phyloP scores from a whole-genome alignment of 2,329 filamentous ascomycete species.

The Alternaria longipes region DNA sequence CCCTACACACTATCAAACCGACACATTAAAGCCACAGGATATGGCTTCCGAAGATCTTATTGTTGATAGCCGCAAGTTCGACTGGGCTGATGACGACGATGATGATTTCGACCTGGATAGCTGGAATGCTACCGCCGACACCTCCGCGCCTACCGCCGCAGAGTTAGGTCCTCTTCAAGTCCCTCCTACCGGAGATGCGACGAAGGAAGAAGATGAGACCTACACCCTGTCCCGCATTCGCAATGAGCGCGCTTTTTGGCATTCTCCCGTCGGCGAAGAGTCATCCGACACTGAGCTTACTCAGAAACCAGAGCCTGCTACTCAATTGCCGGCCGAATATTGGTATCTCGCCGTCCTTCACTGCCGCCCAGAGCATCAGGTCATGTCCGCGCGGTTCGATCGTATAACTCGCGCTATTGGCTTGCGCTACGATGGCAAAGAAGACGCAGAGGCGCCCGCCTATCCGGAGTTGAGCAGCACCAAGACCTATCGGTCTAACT shows the following conservation, averaged over 20 bases:
- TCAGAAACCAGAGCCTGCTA: neutral
- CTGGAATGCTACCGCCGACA: constrained; percentile 27
- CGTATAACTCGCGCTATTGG: constrained; percentile 1
- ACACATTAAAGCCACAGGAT: neutral
- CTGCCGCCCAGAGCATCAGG: neutral
- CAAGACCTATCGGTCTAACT: constrained; percentile 3
- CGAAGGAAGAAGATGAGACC: neutral
- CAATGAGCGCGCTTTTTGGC: neutral
- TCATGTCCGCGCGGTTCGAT: constrained; percentile 5
- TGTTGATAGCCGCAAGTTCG: constrained; percentile 14
- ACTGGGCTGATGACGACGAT: constrained; percentile 39
- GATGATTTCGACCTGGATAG: constrained; percentile 29
- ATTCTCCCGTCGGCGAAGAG: neutral
- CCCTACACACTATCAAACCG: neutral
- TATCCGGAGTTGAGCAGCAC: constrained; percentile 22
- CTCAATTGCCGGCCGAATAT: neutral
- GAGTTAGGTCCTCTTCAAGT: constrained; percentile 22
- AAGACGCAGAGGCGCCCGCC: constrained; percentile 14
- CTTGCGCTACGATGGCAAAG: constrained; percentile 10
- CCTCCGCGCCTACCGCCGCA: constrained; percentile 13
- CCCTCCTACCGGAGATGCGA: neutral
- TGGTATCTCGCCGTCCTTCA: neutral
- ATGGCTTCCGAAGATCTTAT: constrained; percentile 10
- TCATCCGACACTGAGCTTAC: neutral
- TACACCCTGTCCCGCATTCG: neutral